Base-by-base conservation (phyloP, 192 early-diverging fungal species). In the Linnemannia zychae region DNA sequence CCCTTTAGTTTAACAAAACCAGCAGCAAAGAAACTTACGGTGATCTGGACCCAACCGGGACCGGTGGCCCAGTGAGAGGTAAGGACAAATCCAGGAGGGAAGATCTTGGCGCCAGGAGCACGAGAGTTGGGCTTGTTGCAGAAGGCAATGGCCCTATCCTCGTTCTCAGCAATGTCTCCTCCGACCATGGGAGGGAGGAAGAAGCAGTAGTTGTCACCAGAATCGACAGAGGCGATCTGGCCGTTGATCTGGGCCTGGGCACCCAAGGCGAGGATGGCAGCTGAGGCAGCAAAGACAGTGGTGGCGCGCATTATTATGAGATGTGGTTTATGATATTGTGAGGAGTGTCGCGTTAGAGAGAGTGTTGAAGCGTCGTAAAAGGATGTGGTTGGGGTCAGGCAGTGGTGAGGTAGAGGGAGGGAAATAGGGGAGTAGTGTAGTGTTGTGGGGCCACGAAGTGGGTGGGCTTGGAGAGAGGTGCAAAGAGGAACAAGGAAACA, bases 41-140 rank as follows among this genome's bases (percentile, higher is more conserved):
- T 89, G 40, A 92, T 84, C 81, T 92, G 91, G 67, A 92, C 86
- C 71, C 88, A 92, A 13, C 75, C 78, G 20, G 75, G 71, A 17
- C 87, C 88, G 16, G 76, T 70, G 20, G 82, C 85, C 53, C 76
- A 91, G 71, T 91, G 88, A 49, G 87, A 82, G 15, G 89, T 86
- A 50, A 82, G 81, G 70, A 92, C 88, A 71, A 92, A 89, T 24
- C 89, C 90, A 28, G 50, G 34, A 4, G 88, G 83, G 38, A 92
- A 86, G 46, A 76, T 87, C 57, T 86, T 84, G 60, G 91, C 89
- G n/a, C 80, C 81, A 65, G 80, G 76, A 34, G 90, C 91, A 57
- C 86, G 67, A 31, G 89, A 52, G 66, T 86, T 89, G 37, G 76
- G 68, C 57, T 86, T 86, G 38, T 87, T 87, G 76, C 91, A 92